These are phyloP conservation scores for Herpetospermum pedunculosum DNA, from an alignment of 306 rosid genomes.

Conservation along the genomic window DNA sequence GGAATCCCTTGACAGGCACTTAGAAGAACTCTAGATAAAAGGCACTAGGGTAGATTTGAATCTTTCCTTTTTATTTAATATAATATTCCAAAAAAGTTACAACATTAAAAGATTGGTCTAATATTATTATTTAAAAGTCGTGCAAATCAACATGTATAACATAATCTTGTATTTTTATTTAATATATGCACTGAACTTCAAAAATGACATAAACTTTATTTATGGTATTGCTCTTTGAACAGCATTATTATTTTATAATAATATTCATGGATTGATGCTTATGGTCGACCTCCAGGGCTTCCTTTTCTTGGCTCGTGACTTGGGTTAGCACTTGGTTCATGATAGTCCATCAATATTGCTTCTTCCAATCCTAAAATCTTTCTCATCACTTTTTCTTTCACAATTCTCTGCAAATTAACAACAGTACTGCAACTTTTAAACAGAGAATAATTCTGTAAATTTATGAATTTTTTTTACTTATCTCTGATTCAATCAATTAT, in stretches of 20 bases:
- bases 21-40: too few species aligned
- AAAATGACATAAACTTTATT: neutral
- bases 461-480: neutral
- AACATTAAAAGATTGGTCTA: neutral
- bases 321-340: slow-evolving; percentile 37
- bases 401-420: slow-evolving; percentile 5
- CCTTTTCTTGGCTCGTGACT: slow-evolving; percentile 31
- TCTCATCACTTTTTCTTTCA: slow-evolving; percentile 22
- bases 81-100: too few species aligned
- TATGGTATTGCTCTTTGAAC: neutral
- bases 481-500: too few species aligned
- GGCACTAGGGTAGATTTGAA: too few species aligned
- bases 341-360: slow-evolving; percentile 22
- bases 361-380: slow-evolving; percentile 30
- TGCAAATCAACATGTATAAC: neutral
- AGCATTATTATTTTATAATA: too few species aligned
- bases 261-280: neutral
- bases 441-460: neutral
- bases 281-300: slow-evolving; percentile 12
- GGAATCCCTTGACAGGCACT: too few species aligned
- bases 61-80: too few species aligned
- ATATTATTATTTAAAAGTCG: neutral
- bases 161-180: neutral
- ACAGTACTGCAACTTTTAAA: too few species aligned
- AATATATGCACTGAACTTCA: neutral